Conservation (phyloP, 495 filamentous ascomycete species). For the Podospora anserina region DNA sequence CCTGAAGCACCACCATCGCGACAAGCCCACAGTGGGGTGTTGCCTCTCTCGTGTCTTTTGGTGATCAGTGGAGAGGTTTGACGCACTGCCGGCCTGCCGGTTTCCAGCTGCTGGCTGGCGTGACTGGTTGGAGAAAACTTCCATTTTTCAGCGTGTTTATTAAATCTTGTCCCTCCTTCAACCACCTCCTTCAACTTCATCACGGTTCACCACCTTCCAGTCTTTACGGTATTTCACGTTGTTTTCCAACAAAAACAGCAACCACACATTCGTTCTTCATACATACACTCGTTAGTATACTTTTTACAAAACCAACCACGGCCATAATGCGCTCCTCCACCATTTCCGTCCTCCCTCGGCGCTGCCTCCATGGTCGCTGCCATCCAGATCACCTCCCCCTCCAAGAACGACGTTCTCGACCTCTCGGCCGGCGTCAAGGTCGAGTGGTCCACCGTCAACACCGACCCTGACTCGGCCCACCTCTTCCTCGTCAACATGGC, state of each 20-base stretch:
- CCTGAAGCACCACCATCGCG: neutral
- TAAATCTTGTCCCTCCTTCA: neutral
- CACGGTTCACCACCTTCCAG: neutral
- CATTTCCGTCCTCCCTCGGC: conserved; percentile 17
- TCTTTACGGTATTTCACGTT: neutral
- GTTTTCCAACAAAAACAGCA: neutral
- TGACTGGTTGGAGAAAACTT: neutral
- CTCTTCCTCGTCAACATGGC: conserved; percentile 35
- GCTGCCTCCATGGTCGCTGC: conserved; percentile 23
- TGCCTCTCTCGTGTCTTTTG: neutral
- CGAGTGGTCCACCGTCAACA: conserved; percentile 27
- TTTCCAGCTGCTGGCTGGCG: neutral
- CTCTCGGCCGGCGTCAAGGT: conserved; percentile 26
- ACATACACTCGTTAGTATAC: neutral
- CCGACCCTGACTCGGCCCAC: conserved; percentile 28
- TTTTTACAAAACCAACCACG: conserved; percentile 6
- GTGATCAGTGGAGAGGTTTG: conserved; percentile 5
- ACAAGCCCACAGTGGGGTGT: neutral
- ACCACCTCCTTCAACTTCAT: neutral
- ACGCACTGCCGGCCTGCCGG: conserved; percentile 1
- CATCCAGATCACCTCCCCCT: conserved; percentile 29
- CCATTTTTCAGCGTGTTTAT: neutral
- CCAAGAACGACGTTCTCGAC: conserved; percentile 27
- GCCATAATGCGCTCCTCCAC: conserved; percentile 28
- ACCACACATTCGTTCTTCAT: neutral